phyloP scores from a whole-genome alignment of 805 yeast species.

The Crinitomyces ghanaensis region DNA sequence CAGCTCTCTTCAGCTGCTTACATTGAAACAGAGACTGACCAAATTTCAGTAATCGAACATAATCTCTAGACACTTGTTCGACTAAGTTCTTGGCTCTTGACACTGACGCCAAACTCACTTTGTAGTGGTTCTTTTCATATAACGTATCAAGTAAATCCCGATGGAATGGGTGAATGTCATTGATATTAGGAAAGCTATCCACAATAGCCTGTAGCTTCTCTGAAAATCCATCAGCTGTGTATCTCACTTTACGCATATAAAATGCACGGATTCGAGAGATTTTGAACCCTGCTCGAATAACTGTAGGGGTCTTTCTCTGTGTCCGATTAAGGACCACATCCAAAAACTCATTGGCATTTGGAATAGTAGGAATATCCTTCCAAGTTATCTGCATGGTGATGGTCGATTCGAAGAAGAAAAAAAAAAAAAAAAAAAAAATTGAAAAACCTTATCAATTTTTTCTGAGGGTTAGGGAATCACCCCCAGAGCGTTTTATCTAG shows the following conservation, averaged over 20 bases:
- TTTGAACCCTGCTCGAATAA: conserved; percentile 90
- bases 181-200: conserved; percentile 87
- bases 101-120: conserved; percentile 89
- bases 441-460: background rate
- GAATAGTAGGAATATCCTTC: conserved; percentile 96
- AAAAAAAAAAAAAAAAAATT: conserved; percentile 1
- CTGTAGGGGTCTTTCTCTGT: conserved; percentile 99
- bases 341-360: conserved; percentile 82
- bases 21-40: conserved; percentile 98
- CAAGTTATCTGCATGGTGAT: conserved; percentile 81
- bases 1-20: conserved; percentile 97
- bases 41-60: conserved; percentile 83
- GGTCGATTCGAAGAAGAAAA: background rate
- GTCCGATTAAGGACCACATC: conserved; percentile 96
- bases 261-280: conserved; percentile 94
- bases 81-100: conserved; percentile 88
- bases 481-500: no score
- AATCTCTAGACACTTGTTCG: conserved; percentile 94
- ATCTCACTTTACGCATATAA: conserved; percentile 96
- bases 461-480: no score
- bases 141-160: conserved; percentile 95
- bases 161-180: conserved; percentile 97
- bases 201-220: conserved; percentile 84
- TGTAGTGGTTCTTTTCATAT: conserved; percentile 96
- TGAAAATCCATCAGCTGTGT: conserved; percentile 89